phyloP scores from a whole-genome alignment of 441 rosid species.

The Codiaeum variegatum region DNA sequence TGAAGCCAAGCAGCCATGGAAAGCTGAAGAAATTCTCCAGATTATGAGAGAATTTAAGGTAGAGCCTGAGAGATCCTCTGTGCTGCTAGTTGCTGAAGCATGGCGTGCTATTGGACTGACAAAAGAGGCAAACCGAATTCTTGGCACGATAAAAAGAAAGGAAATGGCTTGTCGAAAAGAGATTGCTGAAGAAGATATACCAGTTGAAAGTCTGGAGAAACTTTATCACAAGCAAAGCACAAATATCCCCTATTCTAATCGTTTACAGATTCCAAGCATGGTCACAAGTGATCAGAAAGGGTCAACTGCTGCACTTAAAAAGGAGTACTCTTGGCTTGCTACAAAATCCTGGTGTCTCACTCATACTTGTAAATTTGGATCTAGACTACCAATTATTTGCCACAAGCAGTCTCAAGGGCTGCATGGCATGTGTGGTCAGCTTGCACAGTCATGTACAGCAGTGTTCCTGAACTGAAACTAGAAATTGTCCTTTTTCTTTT shows the following conservation, averaged over 20 bases:
- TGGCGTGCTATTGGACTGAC: slow-evolving; percentile 41
- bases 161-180: slow-evolving; percentile 15
- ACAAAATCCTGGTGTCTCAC: slow-evolving; percentile 37
- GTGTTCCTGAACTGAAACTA: slow-evolving; percentile 44
- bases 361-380: slow-evolving; percentile 41
- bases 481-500: neutral
- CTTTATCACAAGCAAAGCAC: slow-evolving; percentile 42
- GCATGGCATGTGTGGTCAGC: slow-evolving; percentile 38
- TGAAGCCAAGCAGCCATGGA: slow-evolving; percentile 69
- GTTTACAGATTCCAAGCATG: slow-evolving; percentile 33
- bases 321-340: slow-evolving; percentile 25
- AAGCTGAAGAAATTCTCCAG: slow-evolving; percentile 62
- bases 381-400: slow-evolving; percentile 46
- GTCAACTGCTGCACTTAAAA: slow-evolving; percentile 22
- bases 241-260: slow-evolving; percentile 22
- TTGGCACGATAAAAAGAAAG: slow-evolving; percentile 24
- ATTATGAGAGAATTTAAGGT: slow-evolving; percentile 55
- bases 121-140: slow-evolving; percentile 12
- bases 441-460: slow-evolving; percentile 49
- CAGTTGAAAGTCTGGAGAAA: slow-evolving; percentile 41
- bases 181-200: slow-evolving; percentile 29
- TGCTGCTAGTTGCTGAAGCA: slow-evolving; percentile 49
- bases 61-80: slow-evolving; percentile 47
- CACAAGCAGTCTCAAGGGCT: slow-evolving; percentile 47
- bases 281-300: slow-evolving; percentile 26